A percentile compares a stretch with the other conserved stretches of the same genome.
Evolutionary conservation across 2,329 filamentous ascomycete genomes (phyloP).

Genomic region (Pestalotiopsis sp.): DNA sequence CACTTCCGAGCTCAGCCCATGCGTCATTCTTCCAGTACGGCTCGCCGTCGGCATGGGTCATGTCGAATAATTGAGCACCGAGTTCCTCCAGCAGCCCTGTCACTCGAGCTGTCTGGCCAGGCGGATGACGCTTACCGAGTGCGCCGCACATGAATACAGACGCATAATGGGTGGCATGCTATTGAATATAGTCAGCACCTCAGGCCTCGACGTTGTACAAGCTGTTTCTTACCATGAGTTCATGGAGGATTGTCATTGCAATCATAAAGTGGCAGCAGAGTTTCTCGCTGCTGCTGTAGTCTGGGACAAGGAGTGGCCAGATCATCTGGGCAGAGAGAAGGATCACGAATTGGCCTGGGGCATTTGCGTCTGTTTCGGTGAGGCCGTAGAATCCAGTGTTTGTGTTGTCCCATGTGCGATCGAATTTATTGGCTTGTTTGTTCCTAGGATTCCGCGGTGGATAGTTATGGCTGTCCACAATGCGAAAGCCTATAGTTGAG

Average conservation of each 20-base stretch:
- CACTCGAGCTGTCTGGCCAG: neutral
- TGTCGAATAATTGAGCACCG: neutral
- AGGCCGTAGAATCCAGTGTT: neutral
- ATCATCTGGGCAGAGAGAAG: slow-evolving; percentile 24
- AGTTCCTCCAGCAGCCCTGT: neutral
- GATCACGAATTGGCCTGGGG: neutral
- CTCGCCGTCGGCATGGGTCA: neutral
- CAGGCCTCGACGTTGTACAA: neutral
- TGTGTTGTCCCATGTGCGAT: neutral
- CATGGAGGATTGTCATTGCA: slow-evolving; percentile 27
- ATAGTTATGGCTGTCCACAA: neutral
- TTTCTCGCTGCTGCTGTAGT: slow-evolving; percentile 29
- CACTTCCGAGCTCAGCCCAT: slow-evolving; percentile 8
- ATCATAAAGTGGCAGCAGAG: slow-evolving; percentile 22
- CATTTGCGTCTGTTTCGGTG: neutral
- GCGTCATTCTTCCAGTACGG: slow-evolving; percentile 8
- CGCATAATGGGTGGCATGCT: slow-evolving; percentile 10
- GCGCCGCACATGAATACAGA: neutral
- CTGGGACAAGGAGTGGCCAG: slow-evolving; percentile 28
- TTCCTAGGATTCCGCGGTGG: neutral
- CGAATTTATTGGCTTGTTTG: neutral
- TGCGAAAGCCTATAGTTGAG: neutral
- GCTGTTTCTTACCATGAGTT: slow-evolving; percentile 26
- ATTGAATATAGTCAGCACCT: neutral
- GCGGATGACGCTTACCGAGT: neutral